Evolutionary conservation across 73 alveolate genomes (phyloP).

Genomic region (Paramecium sexaurelia): DNA sequence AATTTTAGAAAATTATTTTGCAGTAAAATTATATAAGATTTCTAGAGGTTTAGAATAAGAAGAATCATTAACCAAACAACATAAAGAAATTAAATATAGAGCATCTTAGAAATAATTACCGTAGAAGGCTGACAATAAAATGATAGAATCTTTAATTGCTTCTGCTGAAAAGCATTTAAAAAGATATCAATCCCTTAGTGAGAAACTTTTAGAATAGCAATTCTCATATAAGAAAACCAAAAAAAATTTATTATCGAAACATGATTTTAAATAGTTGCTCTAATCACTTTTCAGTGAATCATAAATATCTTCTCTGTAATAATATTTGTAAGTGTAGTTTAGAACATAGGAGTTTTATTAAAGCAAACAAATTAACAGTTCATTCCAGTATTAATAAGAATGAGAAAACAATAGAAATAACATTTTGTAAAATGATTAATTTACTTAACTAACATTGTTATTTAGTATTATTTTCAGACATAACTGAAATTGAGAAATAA

Average conservation of each 20-base stretch:
- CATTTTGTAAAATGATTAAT: not conserved
- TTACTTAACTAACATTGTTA: not conserved
- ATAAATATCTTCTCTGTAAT: not conserved
- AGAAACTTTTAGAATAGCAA: not conserved
- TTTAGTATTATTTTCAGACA: not conserved
- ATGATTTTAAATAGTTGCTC: not conserved
- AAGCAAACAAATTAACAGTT: constrained; percentile 2
- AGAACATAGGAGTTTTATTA: constrained; percentile 4
- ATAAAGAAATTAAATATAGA: not conserved
- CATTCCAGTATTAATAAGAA: not conserved
- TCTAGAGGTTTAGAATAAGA: not conserved
- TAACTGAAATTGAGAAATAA: not conserved
- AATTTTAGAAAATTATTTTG: not conserved
- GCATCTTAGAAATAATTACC: not conserved
- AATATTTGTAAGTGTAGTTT: not conserved
- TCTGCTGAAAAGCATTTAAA: not conserved
- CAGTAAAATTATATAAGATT: not conserved
- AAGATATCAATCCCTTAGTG: not conserved
- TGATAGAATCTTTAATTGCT: not conserved
- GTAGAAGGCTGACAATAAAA: not conserved
- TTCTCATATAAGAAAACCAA: not conserved
- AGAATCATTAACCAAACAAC: not conserved
- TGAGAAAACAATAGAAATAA: not conserved
- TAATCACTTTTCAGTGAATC: not conserved
- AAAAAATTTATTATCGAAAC: not conserved